phyloP scores from a whole-genome alignment of 2,329 filamentous ascomycete species.

The Arthrinium puccinioides region DNA sequence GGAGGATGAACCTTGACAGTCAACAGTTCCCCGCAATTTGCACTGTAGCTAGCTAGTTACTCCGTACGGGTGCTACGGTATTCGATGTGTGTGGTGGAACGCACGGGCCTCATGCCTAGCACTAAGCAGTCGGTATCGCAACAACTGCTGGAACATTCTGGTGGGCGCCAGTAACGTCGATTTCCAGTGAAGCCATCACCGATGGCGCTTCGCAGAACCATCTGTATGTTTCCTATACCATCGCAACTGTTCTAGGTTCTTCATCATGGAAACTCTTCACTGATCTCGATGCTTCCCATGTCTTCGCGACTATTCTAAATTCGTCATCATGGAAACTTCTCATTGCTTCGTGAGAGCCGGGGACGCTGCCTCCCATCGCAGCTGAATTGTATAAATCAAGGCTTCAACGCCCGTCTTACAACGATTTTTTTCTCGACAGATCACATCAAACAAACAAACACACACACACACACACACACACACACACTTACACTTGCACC shows the following conservation, averaged over 20 bases:
- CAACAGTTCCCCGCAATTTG: too few relatives aligned
- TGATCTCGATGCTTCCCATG: too few relatives aligned
- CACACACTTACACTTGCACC: slow-evolving; percentile 17
- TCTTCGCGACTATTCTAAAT: slow-evolving; percentile 10
- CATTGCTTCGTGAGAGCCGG: slow-evolving; percentile 18
- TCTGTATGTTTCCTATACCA: too few relatives aligned
- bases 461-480: slow-evolving; percentile 7
- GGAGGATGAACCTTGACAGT: too few relatives aligned
- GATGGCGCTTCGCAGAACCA: too few relatives aligned
- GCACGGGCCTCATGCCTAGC: neutral
- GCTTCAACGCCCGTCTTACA: slow-evolving; percentile 7
- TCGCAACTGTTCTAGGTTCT: too few relatives aligned
- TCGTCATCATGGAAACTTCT: slow-evolving; percentile 8
- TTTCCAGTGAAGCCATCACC: too few relatives aligned
- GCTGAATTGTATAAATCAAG: slow-evolving; percentile 22
- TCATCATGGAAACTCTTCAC: too few relatives aligned
- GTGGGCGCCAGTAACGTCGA: neutral
- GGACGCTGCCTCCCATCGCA: slow-evolving; percentile 11
- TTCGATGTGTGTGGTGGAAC: too few relatives aligned
- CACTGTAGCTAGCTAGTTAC: too few relatives aligned
- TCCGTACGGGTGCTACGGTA: too few relatives aligned
- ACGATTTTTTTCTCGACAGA: slow-evolving; percentile 16
- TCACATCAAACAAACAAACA: slow-evolving; percentile 15
- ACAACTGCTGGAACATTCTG: neutral
- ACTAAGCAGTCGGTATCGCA: neutral